Conservation (phyloP, 495 filamentous ascomycete genomes). For the Hypoxylon rickii region DNA sequence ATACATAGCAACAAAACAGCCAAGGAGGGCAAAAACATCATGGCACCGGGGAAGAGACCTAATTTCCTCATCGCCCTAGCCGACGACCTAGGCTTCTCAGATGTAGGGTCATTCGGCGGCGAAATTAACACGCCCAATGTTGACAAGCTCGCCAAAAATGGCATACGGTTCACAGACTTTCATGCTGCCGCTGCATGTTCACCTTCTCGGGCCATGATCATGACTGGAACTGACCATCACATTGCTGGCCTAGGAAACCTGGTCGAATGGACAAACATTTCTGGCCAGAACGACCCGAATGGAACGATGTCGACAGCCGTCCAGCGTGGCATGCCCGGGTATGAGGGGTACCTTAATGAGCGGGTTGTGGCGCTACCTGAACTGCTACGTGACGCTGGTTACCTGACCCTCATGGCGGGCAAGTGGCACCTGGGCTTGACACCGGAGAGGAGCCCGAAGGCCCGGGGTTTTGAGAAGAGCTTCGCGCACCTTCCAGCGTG, state of each 20-base stretch:
- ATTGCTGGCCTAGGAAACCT: conserved; percentile 55
- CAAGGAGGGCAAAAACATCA: conserved; percentile 2
- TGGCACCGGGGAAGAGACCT: conserved; percentile 43
- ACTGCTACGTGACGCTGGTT: conserved; percentile 63
- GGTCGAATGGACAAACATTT: conserved; percentile 45
- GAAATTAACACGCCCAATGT: conserved; percentile 68
- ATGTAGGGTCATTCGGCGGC: conserved; percentile 64
- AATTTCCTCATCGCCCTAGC: conserved; percentile 68
- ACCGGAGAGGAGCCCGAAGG: conserved; percentile 45
- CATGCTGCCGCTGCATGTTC: conserved; percentile 69
- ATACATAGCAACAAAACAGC: background rate
- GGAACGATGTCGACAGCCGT: conserved; percentile 45
- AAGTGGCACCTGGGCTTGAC: conserved; percentile 62
- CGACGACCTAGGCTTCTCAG: conserved; percentile 68
- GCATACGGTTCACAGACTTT: conserved; percentile 65
- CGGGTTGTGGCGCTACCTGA: conserved; percentile 65
- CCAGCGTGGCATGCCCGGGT: conserved; percentile 60
- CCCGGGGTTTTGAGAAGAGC: conserved; percentile 50
- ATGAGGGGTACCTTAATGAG: conserved; percentile 69
- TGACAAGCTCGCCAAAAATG: conserved; percentile 58
- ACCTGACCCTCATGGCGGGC: conserved; percentile 64
- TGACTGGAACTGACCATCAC: conserved; percentile 60
- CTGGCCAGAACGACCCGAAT: conserved; percentile 37
- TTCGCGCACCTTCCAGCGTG: conserved; percentile 51
- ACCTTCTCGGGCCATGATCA: conserved; percentile 65